These are phyloP conservation scores for Pichia manshurica DNA, from an alignment of 805 yeast genomes.

Conservation along the genomic window DNA sequence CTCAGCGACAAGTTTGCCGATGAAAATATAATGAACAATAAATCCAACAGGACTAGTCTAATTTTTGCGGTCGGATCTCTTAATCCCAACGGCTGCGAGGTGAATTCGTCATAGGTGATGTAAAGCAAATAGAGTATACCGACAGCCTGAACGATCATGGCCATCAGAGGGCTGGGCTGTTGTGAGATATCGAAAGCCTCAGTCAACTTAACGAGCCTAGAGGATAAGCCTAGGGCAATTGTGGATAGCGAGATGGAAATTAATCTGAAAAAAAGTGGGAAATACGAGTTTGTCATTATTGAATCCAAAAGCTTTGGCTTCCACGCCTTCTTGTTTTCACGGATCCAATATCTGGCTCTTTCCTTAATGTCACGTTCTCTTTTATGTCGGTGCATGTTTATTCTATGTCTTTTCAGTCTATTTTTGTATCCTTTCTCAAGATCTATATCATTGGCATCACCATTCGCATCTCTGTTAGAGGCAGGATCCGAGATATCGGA, in stretches of 20 bases:
- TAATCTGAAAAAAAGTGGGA: conserved; percentile 71
- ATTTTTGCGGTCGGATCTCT: conserved; percentile 81
- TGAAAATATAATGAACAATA: conserved; percentile 80
- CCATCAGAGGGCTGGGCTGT: conserved; percentile 90
- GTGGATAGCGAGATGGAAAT: conserved; percentile 53
- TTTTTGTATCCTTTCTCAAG: conserved; percentile 15
- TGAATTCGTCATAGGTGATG: conserved; percentile 86
- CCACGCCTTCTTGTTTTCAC: conserved; percentile 57
- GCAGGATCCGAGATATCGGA: conserved; percentile 10
- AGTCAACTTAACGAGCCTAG: conserved; percentile 43
- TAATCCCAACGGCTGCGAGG: conserved; percentile 86
- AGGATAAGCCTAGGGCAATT: conserved; percentile 69
- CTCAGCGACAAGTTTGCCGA: conserved; percentile 84
- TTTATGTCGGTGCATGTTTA: conserved; percentile 1
- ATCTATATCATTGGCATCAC: conserved; percentile 8
- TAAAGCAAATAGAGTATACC: conserved; percentile 74
- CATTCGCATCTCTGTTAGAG: not conserved
- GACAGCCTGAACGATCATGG: conserved; percentile 73
- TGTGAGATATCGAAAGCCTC: conserved; percentile 43
- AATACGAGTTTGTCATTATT: conserved; percentile 68
- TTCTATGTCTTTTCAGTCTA: not conserved
- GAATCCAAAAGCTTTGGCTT: conserved; percentile 54
- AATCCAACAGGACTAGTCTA: conserved; percentile 72
- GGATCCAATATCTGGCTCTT: conserved; percentile 62
- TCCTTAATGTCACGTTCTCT: conserved; percentile 37